Evolutionary conservation across 306 rosid genomes (phyloP).

Genomic region (Malus orientalis): DNA sequence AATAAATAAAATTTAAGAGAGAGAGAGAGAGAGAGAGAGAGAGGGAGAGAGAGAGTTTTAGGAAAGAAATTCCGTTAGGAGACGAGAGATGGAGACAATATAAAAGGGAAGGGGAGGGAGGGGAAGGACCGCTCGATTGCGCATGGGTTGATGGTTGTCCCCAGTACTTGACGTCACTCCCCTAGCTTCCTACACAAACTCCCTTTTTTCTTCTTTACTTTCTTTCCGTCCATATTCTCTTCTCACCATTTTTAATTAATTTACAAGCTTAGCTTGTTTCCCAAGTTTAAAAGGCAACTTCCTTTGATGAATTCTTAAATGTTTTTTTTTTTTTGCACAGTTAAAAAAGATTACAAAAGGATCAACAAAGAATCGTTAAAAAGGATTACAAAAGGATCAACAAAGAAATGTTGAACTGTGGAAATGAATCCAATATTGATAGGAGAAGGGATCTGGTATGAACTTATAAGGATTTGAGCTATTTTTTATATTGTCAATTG

Average conservation of each 20-base stretch:
- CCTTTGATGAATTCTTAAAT: background rate
- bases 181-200: slow-evolving; percentile 18
- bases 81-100: slow-evolving; percentile 33
- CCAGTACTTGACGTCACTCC: slow-evolving; percentile 52
- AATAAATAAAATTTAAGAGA: background rate
- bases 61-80: slow-evolving; percentile 26
- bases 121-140: slow-evolving; percentile 79
- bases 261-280: background rate
- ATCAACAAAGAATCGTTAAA: background rate
- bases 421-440: no score
- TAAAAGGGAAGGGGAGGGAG: slow-evolving; percentile 17
- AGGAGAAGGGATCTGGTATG: no score
- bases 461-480: no score
- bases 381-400: no score
- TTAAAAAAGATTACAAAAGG: background rate
- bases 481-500: no score
- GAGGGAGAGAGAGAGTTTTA: background rate
- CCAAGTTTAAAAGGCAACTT: background rate
- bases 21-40: background rate
- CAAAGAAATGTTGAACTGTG: no score
- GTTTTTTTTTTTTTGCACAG: background rate
- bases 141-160: slow-evolving; percentile 82
- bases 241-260: slow-evolving; percentile 3
- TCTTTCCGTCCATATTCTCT: background rate
- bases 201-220: background rate